Conservation (phyloP, 2,329 filamentous ascomycete genomes). For the Lomentospora prolificans region DNA sequence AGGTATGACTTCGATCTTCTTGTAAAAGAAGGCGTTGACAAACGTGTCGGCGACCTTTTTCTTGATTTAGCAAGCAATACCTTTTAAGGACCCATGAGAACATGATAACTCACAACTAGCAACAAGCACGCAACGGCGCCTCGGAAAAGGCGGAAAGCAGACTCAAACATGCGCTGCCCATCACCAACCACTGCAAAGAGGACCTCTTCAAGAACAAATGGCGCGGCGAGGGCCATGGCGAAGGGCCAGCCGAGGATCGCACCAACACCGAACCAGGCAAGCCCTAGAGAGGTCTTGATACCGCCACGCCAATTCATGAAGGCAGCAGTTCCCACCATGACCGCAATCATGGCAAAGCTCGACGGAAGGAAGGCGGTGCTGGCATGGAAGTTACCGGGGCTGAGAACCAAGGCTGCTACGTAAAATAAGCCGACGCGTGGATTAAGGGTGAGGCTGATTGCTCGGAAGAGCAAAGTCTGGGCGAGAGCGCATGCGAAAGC, state of each 20-base stretch:
- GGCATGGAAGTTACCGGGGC: constrained; percentile 89
- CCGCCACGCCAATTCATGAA: constrained; percentile 87
- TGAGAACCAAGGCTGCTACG: constrained; percentile 64
- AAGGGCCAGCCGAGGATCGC: constrained; percentile 92
- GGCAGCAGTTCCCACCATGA: constrained; percentile 73
- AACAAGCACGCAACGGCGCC: constrained; percentile 57
- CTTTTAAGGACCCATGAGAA: not conserved
- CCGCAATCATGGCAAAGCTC: constrained; percentile 93
- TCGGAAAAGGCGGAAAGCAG: constrained; percentile 51
- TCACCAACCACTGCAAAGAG: constrained; percentile 45
- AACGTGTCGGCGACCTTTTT: constrained; percentile 54
- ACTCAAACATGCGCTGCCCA: constrained; percentile 48
- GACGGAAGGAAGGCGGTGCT: constrained; percentile 81
- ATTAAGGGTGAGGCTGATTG: constrained; percentile 67
- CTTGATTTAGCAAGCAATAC: not conserved
- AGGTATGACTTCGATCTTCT: constrained; percentile 64
- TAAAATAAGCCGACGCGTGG: constrained; percentile 79
- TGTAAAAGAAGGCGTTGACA: constrained; percentile 80
- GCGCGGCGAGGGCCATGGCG: constrained; percentile 68
- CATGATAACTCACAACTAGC: constrained; percentile 50
- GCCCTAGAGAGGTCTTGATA: constrained; percentile 68
- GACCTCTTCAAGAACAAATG: constrained; percentile 71
- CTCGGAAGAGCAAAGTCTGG: constrained; percentile 72
- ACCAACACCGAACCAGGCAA: constrained; percentile 84
- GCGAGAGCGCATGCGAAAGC: constrained; percentile 69